Conservation (phyloP, 768 basidiomycete species). For the Obba rivulosa region DNA sequence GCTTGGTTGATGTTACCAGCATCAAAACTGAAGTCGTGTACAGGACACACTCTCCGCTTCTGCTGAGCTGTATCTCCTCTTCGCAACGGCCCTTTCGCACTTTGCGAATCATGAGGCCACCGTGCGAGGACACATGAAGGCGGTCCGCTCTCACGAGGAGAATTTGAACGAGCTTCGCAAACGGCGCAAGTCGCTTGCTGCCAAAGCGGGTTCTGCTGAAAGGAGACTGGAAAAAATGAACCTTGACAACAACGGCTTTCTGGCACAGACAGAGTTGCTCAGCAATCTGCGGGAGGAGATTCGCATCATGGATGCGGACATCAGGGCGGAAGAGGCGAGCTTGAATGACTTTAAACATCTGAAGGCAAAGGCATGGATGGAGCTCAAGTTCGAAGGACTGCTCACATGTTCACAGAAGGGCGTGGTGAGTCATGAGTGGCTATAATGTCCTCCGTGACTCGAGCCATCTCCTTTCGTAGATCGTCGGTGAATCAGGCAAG, state of each 20-base stretch:
- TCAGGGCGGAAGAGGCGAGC: slow-evolving; percentile 74
- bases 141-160: slow-evolving; percentile 81
- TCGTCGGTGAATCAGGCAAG: too few relatives aligned
- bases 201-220: slow-evolving; percentile 81
- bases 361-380: slow-evolving; percentile 64
- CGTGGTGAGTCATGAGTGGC: slow-evolving; percentile 29
- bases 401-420: slow-evolving; percentile 84
- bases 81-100: slow-evolving; percentile 57
- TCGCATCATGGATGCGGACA: slow-evolving; percentile 70
- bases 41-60: slow-evolving; percentile 79
- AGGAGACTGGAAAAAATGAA: slow-evolving; percentile 88
- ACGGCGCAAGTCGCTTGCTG: slow-evolving; percentile 56
- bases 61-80: slow-evolving; percentile 58
- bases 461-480: too few relatives aligned
- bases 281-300: slow-evolving; percentile 75
- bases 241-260: slow-evolving; percentile 80
- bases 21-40: background rate
- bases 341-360: slow-evolving; percentile 81
- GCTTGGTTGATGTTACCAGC: slow-evolving; percentile 2
- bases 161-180: slow-evolving; percentile 70
- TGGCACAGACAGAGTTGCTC: slow-evolving; percentile 65
- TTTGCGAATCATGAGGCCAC: slow-evolving; percentile 68
- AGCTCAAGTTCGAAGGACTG: slow-evolving; percentile 83
- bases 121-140: slow-evolving; percentile 72
- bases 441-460: background rate